phyloP scores from a whole-genome alignment of 306 rosid species.

The Dryas alaskensis region DNA sequence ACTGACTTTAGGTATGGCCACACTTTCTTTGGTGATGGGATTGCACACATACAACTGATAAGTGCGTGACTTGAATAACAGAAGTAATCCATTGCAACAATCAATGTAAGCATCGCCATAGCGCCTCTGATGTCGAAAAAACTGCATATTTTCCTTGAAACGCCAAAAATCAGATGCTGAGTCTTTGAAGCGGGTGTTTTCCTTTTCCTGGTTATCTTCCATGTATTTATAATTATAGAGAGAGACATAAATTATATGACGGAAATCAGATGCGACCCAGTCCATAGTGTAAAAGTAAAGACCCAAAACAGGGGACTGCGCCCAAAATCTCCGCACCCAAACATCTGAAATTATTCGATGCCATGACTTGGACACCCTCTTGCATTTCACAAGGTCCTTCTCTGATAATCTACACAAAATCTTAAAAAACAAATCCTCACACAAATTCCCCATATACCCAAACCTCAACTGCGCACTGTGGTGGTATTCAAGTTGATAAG shows the following conservation, averaged over 20 bases:
- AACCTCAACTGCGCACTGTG: too few species aligned
- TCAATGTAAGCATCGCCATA: too few species aligned
- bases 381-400: conserved; percentile 10
- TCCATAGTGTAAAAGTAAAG: not conserved
- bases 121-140: not conserved
- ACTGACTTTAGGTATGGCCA: not conserved
- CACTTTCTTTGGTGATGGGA: conserved; percentile 2
- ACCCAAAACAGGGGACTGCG: not conserved
- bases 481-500: too few species aligned
- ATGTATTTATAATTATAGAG: too few species aligned
- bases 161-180: too few species aligned
- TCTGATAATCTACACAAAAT: not conserved
- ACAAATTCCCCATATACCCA: not conserved
- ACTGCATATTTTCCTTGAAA: not conserved
- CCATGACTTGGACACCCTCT: conserved; percentile 14
- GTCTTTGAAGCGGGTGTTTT: not conserved
- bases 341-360: not conserved
- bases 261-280: not conserved
- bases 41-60: conserved; percentile 1
- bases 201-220: not conserved
- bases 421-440: not conserved
- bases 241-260: not conserved
- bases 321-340: conserved; percentile 7
- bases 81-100: too few species aligned
- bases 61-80: not conserved